A percentile compares a stretch with the other conserved stretches of the same genome.
phyloP scores from a whole-genome alignment of 768 basidiomycete species.

The Daedaleopsis sinensis region DNA sequence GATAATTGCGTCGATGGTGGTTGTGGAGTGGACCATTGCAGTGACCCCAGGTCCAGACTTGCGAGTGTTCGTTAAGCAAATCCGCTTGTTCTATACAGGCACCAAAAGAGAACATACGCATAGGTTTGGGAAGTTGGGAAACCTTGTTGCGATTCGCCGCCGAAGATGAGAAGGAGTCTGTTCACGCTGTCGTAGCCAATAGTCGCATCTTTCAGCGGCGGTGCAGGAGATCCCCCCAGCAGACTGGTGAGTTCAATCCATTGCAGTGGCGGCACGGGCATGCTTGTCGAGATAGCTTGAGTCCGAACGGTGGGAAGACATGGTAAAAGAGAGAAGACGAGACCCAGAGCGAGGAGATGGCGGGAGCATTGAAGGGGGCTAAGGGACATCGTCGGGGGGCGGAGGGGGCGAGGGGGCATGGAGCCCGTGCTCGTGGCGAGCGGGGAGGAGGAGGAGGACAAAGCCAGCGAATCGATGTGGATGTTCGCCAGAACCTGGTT shows the following conservation, averaged over 20 bases:
- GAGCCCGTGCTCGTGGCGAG: constrained; percentile 32
- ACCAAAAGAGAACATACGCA: constrained; percentile 48
- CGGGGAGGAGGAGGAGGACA: constrained; percentile 22
- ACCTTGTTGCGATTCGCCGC: constrained; percentile 71
- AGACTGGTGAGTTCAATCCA: constrained; percentile 69
- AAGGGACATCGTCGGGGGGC: constrained; percentile 20
- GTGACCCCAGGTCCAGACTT: constrained; percentile 64
- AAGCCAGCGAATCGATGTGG: constrained; percentile 25
- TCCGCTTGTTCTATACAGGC: neutral
- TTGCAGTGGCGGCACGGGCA: constrained; percentile 65
- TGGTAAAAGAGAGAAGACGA: constrained; percentile 27
- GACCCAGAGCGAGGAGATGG: constrained; percentile 19
- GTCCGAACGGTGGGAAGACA: constrained; percentile 35
- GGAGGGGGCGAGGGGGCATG: constrained; percentile 12
- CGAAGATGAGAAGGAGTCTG: constrained; percentile 70
- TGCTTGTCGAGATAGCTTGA: constrained; percentile 54
- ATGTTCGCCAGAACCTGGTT: constrained; percentile 15
- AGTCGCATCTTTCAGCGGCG: constrained; percentile 69
- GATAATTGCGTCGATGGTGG: constrained; percentile 50
- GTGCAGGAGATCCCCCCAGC: constrained; percentile 58
- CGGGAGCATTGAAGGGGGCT: constrained; percentile 9
- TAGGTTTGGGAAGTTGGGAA: constrained; percentile 65
- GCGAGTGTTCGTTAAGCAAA: constrained; percentile 9
- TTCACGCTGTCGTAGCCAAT: constrained; percentile 58
- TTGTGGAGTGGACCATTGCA: constrained; percentile 61